A percentile compares a stretch with the other conserved stretches of the same genome.
Evolutionary conservation across 1,139 yeast genomes (phyloP).

Genomic region (Scheffersomyces cryptocercus): DNA sequence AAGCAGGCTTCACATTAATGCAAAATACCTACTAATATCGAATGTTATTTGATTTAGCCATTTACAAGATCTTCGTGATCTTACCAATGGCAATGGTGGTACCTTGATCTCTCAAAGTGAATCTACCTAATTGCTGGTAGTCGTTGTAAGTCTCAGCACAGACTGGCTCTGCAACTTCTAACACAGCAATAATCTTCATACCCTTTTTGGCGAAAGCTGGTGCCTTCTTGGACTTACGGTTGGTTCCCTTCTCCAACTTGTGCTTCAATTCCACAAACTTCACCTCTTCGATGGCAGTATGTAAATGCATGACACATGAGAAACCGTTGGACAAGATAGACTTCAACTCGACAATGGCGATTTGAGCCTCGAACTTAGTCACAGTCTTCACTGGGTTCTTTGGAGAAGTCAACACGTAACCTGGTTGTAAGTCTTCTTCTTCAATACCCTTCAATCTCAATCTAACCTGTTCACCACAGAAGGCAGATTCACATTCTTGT

Average conservation of each 20-base stretch:
- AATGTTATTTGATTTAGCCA: not conserved
- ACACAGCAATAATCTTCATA: conserved; percentile 92
- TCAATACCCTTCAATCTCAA: conserved; percentile 92
- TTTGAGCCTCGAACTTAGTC: conserved; percentile 89
- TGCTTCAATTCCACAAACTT: conserved; percentile 79
- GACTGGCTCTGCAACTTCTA: conserved; percentile 82
- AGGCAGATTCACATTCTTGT: conserved; percentile 86
- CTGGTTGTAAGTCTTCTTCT: conserved; percentile 92
- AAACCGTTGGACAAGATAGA: conserved; percentile 93
- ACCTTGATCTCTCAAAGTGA: conserved; percentile 98
- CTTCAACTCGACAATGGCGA: conserved; percentile 94
- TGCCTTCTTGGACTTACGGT: conserved; percentile 92
- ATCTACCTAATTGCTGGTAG: conserved; percentile 95
- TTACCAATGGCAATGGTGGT: conserved; percentile 97
- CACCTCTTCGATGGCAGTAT: conserved; percentile 97
- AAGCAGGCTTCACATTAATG: too few species aligned
- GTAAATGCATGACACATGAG: conserved; percentile 98
- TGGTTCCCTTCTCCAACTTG: conserved; percentile 94
- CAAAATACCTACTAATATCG: not conserved
- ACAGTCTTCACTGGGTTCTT: conserved; percentile 90
- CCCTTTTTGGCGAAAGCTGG: conserved; percentile 99
- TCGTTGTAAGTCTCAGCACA: conserved; percentile 92
- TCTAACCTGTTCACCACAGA: conserved; percentile 96
- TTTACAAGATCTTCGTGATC: conserved; percentile 67
- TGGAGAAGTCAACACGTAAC: conserved; percentile 86